Conservation (phyloP, 371 early-diverging fungal species). For the Apophysomyces ossiformis region DNA sequence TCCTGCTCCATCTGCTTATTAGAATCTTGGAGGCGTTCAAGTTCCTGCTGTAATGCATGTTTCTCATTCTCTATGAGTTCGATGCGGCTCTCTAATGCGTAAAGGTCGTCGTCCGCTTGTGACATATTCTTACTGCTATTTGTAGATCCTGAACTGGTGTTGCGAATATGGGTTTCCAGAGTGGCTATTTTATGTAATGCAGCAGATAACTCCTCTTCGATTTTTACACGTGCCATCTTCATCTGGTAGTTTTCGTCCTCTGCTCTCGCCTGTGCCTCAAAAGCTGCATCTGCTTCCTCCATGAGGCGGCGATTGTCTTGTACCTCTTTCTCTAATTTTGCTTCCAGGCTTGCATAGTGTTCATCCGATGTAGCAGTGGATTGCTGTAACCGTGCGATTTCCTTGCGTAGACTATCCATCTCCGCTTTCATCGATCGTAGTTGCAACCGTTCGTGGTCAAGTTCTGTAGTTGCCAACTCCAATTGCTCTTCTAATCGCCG, state of each 20-base stretch:
- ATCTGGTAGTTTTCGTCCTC: conserved; percentile 47
- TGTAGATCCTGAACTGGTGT: neutral
- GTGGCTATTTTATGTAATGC: conserved; percentile 9
- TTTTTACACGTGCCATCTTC: conserved; percentile 32
- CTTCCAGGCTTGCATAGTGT: conserved; percentile 26
- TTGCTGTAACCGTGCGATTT: conserved; percentile 24
- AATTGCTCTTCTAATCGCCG: conserved; percentile 47
- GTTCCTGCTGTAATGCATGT: conserved; percentile 48
- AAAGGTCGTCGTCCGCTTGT: neutral
- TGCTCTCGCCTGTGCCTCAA: conserved; percentile 43
- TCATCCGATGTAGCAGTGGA: conserved; percentile 22
- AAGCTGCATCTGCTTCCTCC: conserved; percentile 47
- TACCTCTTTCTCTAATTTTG: conserved; percentile 41
- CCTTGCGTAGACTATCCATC: conserved; percentile 23
- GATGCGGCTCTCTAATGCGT: neutral
- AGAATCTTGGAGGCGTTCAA: conserved; percentile 57
- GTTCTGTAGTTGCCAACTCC: conserved; percentile 37
- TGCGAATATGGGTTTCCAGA: neutral
- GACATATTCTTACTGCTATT: neutral
- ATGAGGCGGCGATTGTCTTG: conserved; percentile 44
- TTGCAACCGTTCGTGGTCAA: conserved; percentile 32
- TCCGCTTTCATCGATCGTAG: conserved; percentile 26
- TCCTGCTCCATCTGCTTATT: conserved; percentile 73
- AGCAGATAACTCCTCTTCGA: conserved; percentile 29
- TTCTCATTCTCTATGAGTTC: conserved; percentile 32